Base-by-base conservation (phyloP, 345 rosid species). In the Populus alba region DNA sequence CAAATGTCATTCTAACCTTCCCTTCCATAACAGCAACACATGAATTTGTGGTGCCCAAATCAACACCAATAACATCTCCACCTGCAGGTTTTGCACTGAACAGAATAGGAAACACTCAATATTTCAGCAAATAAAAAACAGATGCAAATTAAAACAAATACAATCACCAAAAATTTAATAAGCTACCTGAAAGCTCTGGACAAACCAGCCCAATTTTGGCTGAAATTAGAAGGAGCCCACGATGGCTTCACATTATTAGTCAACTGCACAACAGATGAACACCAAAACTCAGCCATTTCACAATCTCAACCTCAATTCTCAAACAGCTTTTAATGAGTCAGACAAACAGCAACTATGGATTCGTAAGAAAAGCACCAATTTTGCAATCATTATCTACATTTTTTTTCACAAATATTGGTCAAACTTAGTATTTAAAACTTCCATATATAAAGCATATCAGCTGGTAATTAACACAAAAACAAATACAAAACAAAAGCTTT, bases 1-100 rank as follows among this genome's bases (percentile, higher is more conserved):
- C n/a, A n/a, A 77, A 33, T 53, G 29, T 5, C 41, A 47, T 9
- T n/a, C 75, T 66, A 71, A 96, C 99, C 90, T 94, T 96, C 55
- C 99, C 99, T 78, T 96, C 99, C 99, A 96, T 96, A 75, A 94
- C 90, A n/a, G 97, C 86, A 78, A 96, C 99, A 80, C 99, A 96
- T 1, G 99, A 96, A 80, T 94, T 96, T 18, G 99, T 96, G 4
- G 99, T 96, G 51, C 99, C 99, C 90, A 96, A 85, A 78, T 96
- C 98, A 78, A 96, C 92, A 77, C 99, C 99, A 18, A 96, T 92
- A 61, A 94, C 95, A 78, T 96, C 99, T 66, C 81, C 90, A 4
- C 97, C 98, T 10, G 88, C 90, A 39, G 99, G 92, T 81, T 87
- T 96, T 33, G 99, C 88, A 74, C 99, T 96, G 79, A 45, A 75